Conservation (phyloP, 2,329 filamentous ascomycete species). For the Magnaporthiopsis poae region DNA sequence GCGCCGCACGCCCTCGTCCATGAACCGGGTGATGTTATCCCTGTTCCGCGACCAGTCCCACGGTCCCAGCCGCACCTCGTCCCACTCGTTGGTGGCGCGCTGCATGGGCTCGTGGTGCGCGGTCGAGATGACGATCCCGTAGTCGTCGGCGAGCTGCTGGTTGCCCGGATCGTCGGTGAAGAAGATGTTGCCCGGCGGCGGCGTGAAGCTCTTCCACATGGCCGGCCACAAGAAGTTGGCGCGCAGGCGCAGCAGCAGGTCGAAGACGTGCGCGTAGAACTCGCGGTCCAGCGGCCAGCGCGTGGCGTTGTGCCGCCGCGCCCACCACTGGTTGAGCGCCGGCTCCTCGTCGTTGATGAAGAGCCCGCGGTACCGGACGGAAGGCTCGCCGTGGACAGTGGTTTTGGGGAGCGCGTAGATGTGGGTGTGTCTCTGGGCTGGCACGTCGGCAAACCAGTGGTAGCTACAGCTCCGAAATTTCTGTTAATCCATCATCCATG, state of each 20-base stretch:
- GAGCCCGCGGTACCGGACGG: conserved; percentile 57
- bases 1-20: conserved; percentile 55
- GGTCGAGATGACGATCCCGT: conserved; percentile 61
- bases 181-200: conserved; percentile 47
- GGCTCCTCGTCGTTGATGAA: conserved; percentile 65
- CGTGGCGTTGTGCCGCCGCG: conserved; percentile 35
- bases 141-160: conserved; percentile 62
- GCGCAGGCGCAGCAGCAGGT: conserved; percentile 57
- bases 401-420: conserved; percentile 40
- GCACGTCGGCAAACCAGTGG: conserved; percentile 52
- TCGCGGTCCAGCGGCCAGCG: conserved; percentile 26
- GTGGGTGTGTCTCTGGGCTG: conserved; percentile 34
- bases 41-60: conserved; percentile 66
- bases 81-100: conserved; percentile 48
- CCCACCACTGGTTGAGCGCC: conserved; percentile 49
- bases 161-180: conserved; percentile 60
- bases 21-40: conserved; percentile 56
- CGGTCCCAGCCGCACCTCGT: conserved; percentile 42
- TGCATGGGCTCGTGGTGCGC: conserved; percentile 66
- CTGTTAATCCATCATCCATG: background rate
- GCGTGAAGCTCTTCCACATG: conserved; percentile 34
- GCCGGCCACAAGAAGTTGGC: conserved; percentile 68
- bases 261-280: conserved; percentile 61
- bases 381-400: conserved; percentile 41
- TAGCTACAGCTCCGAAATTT: conserved; percentile 23